Evolutionary conservation across 2,329 filamentous ascomycete genomes (phyloP), one percentile per base, ranked within the genome.

Genomic region (Chaetomium sp.): DNA sequence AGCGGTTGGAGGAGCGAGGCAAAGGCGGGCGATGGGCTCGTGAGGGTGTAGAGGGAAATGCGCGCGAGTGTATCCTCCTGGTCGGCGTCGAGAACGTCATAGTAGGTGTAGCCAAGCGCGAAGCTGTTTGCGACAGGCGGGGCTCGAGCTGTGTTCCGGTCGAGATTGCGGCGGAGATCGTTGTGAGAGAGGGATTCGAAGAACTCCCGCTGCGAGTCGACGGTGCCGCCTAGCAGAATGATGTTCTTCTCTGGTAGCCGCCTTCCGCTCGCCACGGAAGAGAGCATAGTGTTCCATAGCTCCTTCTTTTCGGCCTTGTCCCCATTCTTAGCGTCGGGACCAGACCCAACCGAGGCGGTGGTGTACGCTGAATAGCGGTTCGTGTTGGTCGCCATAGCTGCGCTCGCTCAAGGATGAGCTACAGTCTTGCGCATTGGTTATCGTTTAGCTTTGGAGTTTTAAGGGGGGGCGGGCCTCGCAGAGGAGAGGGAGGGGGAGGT

Each of bases 1-100:
- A 96, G 86, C 32, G 91, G 91, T 63, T 85, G 85, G 58, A 96
- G 79, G 54, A 96, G 84, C 36, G 88, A 86, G 42, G 88, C 85
- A 70, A 96, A 96, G 14, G 89, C 83, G 48, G 85, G 82, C 35
- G 89, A 91, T 2, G 91, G 89, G 63, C 86, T 89, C n/a, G 88
- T 87, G 56, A 96, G 84, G 54, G 95, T 84, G 72, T 96, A 94
- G 52, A 95, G 79, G 14, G 91, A 95, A 61, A 96, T 85, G 62
- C 92, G 87, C 54, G 91, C 91, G 64, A 96, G 81, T 33, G 87
- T 92, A 74, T 96, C 91, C 78, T 96, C 92, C 71, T 95, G 91
- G 69, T 96, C 91, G 55, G 89, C 87, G 71, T 96, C 91, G 40
- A 96, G 79, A 40, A 96, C 90, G 72, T 96, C 90, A 70, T 95